Conservation (phyloP, 164 flowering plant species). For the Akebia trifoliata region DNA sequence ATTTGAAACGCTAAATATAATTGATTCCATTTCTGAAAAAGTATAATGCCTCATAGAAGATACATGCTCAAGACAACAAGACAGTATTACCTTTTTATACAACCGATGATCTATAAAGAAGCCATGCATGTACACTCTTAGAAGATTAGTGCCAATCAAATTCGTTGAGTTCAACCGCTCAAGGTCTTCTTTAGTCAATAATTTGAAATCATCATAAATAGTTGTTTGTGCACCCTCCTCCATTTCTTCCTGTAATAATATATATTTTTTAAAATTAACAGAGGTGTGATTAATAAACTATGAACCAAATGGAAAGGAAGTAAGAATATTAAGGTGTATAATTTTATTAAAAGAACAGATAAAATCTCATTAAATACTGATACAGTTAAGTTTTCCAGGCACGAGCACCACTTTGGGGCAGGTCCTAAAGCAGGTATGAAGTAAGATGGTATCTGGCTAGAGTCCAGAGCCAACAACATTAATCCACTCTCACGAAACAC, state of each 20-base stretch:
- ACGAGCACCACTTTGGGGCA: slow-evolving; percentile 93
- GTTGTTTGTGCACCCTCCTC: slow-evolving; percentile 74
- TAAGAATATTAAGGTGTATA: neutral
- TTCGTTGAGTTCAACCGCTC: slow-evolving; percentile 58
- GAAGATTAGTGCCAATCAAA: slow-evolving; percentile 70
- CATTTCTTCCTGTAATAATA: slow-evolving; percentile 69
- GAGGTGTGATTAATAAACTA: neutral
- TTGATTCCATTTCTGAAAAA: too few relatives aligned
- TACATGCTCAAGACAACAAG: neutral
- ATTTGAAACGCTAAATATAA: too few relatives aligned
- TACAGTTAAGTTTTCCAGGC: slow-evolving; percentile 79
- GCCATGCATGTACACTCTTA: slow-evolving; percentile 91
- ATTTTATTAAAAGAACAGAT: neutral
- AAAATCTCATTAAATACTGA: slow-evolving; percentile 7
- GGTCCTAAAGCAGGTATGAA: slow-evolving; percentile 91
- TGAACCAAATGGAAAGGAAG: neutral
- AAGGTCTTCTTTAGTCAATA: slow-evolving; percentile 82
- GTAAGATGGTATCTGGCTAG: slow-evolving; percentile 81
- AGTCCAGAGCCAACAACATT: slow-evolving; percentile 78
- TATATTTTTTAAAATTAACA: neutral
- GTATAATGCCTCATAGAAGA: neutral
- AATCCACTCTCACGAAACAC: slow-evolving; percentile 74
- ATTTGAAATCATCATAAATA: slow-evolving; percentile 79
- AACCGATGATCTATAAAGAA: slow-evolving; percentile 65
- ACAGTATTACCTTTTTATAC: slow-evolving; percentile 60